Evolutionary conservation across 2,329 filamentous ascomycete genomes (phyloP).

Genomic region (Sphaerulina musiva): DNA sequence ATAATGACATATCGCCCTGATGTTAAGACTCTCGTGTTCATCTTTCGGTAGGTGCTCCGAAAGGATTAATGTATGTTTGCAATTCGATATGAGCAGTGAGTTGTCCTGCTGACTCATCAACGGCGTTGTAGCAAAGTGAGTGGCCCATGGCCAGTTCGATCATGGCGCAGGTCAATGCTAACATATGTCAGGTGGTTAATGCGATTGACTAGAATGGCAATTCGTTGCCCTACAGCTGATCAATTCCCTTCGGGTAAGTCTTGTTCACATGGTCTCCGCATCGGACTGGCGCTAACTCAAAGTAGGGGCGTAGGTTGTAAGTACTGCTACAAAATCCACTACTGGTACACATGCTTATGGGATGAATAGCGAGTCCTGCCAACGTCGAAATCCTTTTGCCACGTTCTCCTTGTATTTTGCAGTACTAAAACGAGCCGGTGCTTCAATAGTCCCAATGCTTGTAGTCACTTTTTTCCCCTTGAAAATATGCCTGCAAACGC

Average conservation of each 20-base stretch:
- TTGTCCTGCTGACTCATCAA: not conserved
- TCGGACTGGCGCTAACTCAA: not conserved
- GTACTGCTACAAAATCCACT: too few species aligned
- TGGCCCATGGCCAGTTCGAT: not conserved
- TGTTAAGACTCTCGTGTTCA: too few species aligned
- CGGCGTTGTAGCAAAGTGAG: slow-evolving; percentile 27
- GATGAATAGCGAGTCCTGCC: slow-evolving; percentile 16
- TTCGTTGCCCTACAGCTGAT: slow-evolving; percentile 21
- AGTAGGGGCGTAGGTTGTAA: slow-evolving; percentile 22
- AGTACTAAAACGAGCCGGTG: too few species aligned
- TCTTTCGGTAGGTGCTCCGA: not conserved
- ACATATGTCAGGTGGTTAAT: slow-evolving; percentile 19
- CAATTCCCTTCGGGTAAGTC: slow-evolving; percentile 29
- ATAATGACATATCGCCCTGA: too few species aligned
- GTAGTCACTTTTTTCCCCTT: too few species aligned
- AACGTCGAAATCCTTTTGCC: not conserved
- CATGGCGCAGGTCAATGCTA: not conserved
- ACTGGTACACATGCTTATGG: too few species aligned
- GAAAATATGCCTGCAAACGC: too few species aligned
- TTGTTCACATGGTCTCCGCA: not conserved
- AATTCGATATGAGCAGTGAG: too few species aligned
- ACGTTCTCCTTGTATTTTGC: too few species aligned
- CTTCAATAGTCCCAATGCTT: too few species aligned
- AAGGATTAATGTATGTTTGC: not conserved
- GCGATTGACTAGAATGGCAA: slow-evolving; percentile 30